phyloP scores from a whole-genome alignment of 2,329 filamentous ascomycete genomes.

The Penicillium psychrosexuale region DNA sequence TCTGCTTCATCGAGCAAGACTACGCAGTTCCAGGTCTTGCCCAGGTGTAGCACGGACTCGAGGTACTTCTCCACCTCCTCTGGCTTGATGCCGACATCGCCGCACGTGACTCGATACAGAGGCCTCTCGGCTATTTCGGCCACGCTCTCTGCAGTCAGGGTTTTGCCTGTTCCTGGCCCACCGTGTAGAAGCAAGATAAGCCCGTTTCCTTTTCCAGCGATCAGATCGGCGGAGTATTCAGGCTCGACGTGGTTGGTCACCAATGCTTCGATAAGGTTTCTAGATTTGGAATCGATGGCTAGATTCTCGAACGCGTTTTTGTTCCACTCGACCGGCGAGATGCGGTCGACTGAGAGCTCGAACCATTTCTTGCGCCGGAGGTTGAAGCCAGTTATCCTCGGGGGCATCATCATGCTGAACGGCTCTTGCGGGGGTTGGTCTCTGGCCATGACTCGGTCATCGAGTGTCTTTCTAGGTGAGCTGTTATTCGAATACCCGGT shows the following conservation, averaged over 20 bases:
- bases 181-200: conserved; percentile 22
- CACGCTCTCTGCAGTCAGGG: conserved; percentile 64
- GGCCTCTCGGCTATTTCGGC: conserved; percentile 49
- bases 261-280: conserved; percentile 12
- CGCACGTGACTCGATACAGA: conserved; percentile 14
- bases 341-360: conserved; percentile 10
- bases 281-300: conserved; percentile 11
- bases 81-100: conserved; percentile 6
- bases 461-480: not conserved
- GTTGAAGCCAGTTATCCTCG: conserved; percentile 12
- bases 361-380: conserved; percentile 16
- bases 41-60: conserved; percentile 16
- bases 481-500: not conserved
- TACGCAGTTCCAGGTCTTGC: conserved; percentile 10
- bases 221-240: conserved; percentile 10
- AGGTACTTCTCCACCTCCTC: conserved; percentile 15
- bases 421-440: not conserved
- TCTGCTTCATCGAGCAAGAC: conserved; percentile 15
- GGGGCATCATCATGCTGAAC: conserved; percentile 3
- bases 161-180: conserved; percentile 59
- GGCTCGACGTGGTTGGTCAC: conserved; percentile 7
- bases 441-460: not conserved
- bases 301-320: conserved; percentile 18
- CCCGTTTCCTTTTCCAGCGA: conserved; percentile 18
- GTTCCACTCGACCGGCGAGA: conserved; percentile 19